A percentile compares a stretch with the other conserved stretches of the same genome.
phyloP scores from a whole-genome alignment of 768 basidiomycete species.

The Collybia sordida region DNA sequence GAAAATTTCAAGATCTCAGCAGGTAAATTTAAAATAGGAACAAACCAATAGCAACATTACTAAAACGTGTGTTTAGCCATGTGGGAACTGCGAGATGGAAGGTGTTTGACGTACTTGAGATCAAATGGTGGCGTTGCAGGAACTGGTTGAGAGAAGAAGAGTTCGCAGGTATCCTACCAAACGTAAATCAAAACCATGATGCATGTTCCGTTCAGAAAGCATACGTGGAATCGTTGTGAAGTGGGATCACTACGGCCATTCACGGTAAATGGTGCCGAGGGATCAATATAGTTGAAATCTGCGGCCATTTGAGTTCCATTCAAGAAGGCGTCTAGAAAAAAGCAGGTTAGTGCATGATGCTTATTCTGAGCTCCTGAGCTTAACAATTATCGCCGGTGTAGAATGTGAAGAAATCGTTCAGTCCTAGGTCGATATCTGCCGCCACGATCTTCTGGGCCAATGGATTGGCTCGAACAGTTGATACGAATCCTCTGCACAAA shows the following conservation, averaged over 20 bases:
- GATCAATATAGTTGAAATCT: conserved; percentile 44
- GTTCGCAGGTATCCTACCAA: conserved; percentile 40
- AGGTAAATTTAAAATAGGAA: background rate
- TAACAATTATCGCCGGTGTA: conserved; percentile 56
- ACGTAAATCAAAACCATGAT: background rate
- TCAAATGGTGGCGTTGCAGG: conserved; percentile 47
- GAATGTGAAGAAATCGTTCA: conserved; percentile 34
- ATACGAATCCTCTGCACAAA: conserved; percentile 50
- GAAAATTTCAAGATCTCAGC: background rate
- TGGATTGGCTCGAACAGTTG: conserved; percentile 50
- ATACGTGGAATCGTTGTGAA: conserved; percentile 48
- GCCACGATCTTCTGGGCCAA: conserved; percentile 61
- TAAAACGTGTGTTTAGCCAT: conserved; percentile 11
- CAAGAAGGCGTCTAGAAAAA: conserved; percentile 40
- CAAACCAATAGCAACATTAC: conserved; percentile 46
- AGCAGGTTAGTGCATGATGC: background rate
- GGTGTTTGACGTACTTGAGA: conserved; percentile 28
- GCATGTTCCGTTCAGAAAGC: background rate
- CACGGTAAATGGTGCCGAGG: conserved; percentile 37
- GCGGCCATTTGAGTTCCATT: conserved; percentile 41
- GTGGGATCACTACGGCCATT: conserved; percentile 44
- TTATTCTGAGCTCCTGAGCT: conserved; percentile 9
- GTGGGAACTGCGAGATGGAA: background rate
- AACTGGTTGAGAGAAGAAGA: conserved; percentile 35
- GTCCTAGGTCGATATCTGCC: conserved; percentile 45